Evolutionary conservation across 208 protist genomes (phyloP).

Genomic region (Angomonas ambiguus): DNA sequence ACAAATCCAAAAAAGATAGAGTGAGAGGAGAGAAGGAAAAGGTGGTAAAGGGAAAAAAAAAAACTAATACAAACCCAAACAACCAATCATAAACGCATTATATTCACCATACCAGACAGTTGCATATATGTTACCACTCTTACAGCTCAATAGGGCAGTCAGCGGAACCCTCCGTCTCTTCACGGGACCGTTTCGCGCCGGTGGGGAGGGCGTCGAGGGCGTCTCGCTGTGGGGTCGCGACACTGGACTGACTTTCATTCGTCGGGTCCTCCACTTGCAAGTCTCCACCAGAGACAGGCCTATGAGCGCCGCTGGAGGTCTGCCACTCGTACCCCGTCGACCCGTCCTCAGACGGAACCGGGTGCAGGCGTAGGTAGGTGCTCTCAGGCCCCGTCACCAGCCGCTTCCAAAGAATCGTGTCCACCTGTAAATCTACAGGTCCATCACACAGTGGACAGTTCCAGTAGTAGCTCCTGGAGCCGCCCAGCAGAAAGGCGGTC

Average conservation of each 20-base stretch:
- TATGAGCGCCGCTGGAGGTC: constrained; percentile 18
- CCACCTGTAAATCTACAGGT: constrained; percentile 57
- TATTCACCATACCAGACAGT: no score
- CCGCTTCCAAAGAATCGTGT: constrained; percentile 68
- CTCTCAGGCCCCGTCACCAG: constrained; percentile 18
- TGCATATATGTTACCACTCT: no score
- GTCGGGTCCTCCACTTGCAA: constrained; percentile 20
- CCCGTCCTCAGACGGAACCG: no score
- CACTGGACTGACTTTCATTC: no score
- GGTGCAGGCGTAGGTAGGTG: constrained; percentile 27
- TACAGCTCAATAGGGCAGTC: constrained; percentile 72
- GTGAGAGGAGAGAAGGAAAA: background rate
- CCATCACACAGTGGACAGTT: constrained; percentile 81
- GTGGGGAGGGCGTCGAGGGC: background rate
- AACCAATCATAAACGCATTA: background rate
- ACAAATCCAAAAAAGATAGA: no score
- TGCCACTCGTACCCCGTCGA: constrained; percentile 28
- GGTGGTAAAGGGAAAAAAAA: constrained; percentile 10
- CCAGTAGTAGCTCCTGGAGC: constrained; percentile 73
- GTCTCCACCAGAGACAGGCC: constrained; percentile 18
- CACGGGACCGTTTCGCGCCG: constrained; percentile 6
- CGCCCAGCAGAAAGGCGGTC: constrained; percentile 48
- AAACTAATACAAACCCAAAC: constrained; percentile 2
- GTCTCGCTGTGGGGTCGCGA: no score
- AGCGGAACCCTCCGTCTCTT: constrained; percentile 27